A percentile compares a stretch with the other conserved stretches of the same genome.
These are phyloP conservation scores for Lagenidium giganteum DNA, from an alignment of 352 stramenopile genomes.

Conservation along the genomic window DNA sequence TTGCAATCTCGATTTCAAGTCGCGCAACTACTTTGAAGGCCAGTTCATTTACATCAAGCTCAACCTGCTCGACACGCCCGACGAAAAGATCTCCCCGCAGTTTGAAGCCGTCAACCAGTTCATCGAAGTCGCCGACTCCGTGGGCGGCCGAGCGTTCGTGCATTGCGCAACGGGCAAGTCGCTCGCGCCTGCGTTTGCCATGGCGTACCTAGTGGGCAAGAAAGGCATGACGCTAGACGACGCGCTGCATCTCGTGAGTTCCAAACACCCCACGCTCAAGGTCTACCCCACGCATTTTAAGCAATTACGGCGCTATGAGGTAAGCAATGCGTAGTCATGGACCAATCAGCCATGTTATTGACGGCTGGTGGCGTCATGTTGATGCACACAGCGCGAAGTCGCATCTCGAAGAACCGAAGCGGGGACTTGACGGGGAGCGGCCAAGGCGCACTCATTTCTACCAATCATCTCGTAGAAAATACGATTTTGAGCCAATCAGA, in stretches of 20 bases:
- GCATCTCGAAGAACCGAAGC: too few relatives aligned
- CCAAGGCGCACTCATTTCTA: too few relatives aligned
- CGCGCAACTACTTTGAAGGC: constrained; percentile 26
- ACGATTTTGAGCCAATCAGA: too few relatives aligned
- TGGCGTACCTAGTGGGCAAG: constrained; percentile 18
- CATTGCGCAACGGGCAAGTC: constrained; percentile 15
- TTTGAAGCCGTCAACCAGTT: constrained; percentile 19
- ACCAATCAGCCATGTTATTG: too few relatives aligned
- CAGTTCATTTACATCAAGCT: constrained; percentile 25
- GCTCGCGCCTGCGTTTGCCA: constrained; percentile 17
- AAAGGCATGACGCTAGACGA: constrained; percentile 11
- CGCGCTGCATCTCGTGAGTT: constrained; percentile 8
- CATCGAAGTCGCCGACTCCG: constrained; percentile 10
- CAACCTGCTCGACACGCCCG: constrained; percentile 13
- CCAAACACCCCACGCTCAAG: constrained; percentile 5
- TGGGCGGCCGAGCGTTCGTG: constrained; percentile 15
- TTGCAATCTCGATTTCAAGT: constrained; percentile 21
- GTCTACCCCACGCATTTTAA: constrained; percentile 12
- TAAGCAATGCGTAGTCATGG: too few relatives aligned
- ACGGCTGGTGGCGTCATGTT: too few relatives aligned
- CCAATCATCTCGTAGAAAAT: too few relatives aligned
- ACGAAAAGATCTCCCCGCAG: constrained; percentile 10
- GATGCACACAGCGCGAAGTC: too few relatives aligned
- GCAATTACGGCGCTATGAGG: constrained; percentile 14
- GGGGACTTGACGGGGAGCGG: too few relatives aligned